Base-by-base conservation (phyloP, 2,329 filamentous ascomycete genomes). In the Zymoseptoria brevis region DNA sequence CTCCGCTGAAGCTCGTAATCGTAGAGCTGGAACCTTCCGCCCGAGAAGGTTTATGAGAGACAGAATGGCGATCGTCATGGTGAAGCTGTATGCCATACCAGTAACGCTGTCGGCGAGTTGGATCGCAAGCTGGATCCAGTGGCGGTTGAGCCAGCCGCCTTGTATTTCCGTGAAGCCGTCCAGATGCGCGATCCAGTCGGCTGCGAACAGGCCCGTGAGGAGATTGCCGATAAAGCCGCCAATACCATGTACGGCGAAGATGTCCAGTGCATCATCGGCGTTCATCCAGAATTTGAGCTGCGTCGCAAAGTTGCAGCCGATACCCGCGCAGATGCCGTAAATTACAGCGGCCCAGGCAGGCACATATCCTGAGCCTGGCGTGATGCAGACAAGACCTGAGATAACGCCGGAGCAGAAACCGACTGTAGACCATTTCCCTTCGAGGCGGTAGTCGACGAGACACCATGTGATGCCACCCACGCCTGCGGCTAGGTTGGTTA, bases 321-420 rank as follows among this genome's bases (percentile, higher is more conserved):
- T 79, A 41, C 89, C 90, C 54, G 89, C 90, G 16, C 89, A 79
- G 21, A 90, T 77, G 64, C 90, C 90, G 68, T 87, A 94, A 57
- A 93, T 77, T 26, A 95, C 84, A 1, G 90, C 88, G 3, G 90
- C 82, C 90, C 90, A 96, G 1, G 88, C 83, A 8, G 90, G 89
- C 13, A 96, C 90, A 71, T 83, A 95, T 71, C 88, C 91, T 58
- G 90, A 94, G 30, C 88, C 91, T 6, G 91, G 91, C 8, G 91
- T 96, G 65, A 96, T 95, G 60, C 87, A 87, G 5, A 96, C 90
- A 19, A 96, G 81, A 19, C 91, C 91, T 35, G 90, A 88, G 68
- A 96, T 87, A 22, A 95, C 88, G 63, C 91, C 91, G 0, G 89
- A 94, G 77, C 91, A 96, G 80, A 96, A 96, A 2, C 91, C 91